Conservation (phyloP, 2,329 filamentous ascomycete genomes). For the Penicillium sclerotigenum region DNA sequence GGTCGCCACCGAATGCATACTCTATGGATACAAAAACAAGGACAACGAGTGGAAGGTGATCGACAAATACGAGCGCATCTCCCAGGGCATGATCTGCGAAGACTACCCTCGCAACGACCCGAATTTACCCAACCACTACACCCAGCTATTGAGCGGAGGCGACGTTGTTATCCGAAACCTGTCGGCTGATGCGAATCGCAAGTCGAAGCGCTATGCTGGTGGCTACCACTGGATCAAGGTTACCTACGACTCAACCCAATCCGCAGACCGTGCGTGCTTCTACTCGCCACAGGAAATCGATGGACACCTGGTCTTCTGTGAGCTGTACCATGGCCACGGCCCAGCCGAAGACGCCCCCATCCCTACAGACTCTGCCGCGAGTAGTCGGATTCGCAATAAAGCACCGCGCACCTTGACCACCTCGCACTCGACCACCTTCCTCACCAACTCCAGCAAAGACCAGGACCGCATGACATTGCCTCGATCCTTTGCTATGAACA, state of each 20-base stretch:
- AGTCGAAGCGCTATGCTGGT: conserved; percentile 77
- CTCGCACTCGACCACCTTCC: conserved; percentile 36
- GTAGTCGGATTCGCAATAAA: conserved; percentile 26
- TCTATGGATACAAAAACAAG: conserved; percentile 76
- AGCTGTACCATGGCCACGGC: conserved; percentile 64
- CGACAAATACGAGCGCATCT: conserved; percentile 81
- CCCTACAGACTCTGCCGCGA: conserved; percentile 45
- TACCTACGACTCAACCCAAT: conserved; percentile 71
- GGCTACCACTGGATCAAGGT: conserved; percentile 91
- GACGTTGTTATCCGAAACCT: conserved; percentile 68
- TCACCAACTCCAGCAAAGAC: conserved; percentile 28
- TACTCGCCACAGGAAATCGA: conserved; percentile 69
- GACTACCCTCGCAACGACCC: conserved; percentile 89
- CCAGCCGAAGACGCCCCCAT: conserved; percentile 64
- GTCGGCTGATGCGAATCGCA: conserved; percentile 68
- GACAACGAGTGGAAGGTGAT: conserved; percentile 75
- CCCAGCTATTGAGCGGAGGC: conserved; percentile 68
- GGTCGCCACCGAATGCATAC: conserved; percentile 72
- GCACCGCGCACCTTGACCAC: conserved; percentile 35
- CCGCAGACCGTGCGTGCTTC: conserved; percentile 66
- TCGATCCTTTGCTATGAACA: conserved; percentile 41
- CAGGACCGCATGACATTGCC: conserved; percentile 38
- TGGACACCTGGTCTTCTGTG: conserved; percentile 67
- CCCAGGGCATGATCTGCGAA: conserved; percentile 77
- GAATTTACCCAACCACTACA: conserved; percentile 65